phyloP scores from a whole-genome alignment of 768 basidiomycete species.

The Asterophora lycoperdoides region DNA sequence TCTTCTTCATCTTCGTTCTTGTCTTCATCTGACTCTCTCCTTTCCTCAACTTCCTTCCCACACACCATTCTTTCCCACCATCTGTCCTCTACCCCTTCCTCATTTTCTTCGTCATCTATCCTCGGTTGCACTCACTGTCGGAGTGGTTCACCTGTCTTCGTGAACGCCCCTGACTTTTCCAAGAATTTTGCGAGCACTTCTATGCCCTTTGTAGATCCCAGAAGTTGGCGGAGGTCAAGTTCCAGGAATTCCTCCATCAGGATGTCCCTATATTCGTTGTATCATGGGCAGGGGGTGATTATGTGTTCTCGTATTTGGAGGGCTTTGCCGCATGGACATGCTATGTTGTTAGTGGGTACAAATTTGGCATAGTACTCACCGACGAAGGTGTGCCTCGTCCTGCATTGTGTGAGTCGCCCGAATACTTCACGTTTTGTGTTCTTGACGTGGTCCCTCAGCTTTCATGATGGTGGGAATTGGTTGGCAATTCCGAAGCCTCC shows the following conservation, averaged over 20 bases:
- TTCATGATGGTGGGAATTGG: background rate
- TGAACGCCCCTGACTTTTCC: constrained; percentile 17
- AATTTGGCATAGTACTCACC: too few relatives aligned
- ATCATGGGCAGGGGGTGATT: constrained; percentile 18
- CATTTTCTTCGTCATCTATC: background rate
- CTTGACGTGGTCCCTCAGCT: background rate
- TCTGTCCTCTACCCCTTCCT: background rate
- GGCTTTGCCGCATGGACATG: constrained; percentile 23
- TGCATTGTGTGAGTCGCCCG: constrained; percentile 18
- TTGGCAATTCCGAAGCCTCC: background rate
- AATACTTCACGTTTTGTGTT: constrained; percentile 12
- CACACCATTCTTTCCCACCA: too few relatives aligned
- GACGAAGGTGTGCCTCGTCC: constrained; percentile 23
- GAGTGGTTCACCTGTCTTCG: constrained; percentile 3
- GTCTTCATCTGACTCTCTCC: too few relatives aligned
- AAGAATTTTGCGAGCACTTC: constrained; percentile 19
- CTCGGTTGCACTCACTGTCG: background rate
- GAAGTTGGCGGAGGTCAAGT: constrained; percentile 15
- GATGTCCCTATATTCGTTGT: constrained; percentile 15
- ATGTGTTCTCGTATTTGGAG: constrained; percentile 23
- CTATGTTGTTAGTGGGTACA: constrained; percentile 14
- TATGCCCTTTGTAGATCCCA: constrained; percentile 20
- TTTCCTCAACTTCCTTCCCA: too few relatives aligned
- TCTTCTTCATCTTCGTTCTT: too few relatives aligned
- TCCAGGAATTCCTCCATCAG: constrained; percentile 5